Base-by-base conservation (phyloP, 176 grass and related monocot species). In the Olyra latifolia region DNA sequence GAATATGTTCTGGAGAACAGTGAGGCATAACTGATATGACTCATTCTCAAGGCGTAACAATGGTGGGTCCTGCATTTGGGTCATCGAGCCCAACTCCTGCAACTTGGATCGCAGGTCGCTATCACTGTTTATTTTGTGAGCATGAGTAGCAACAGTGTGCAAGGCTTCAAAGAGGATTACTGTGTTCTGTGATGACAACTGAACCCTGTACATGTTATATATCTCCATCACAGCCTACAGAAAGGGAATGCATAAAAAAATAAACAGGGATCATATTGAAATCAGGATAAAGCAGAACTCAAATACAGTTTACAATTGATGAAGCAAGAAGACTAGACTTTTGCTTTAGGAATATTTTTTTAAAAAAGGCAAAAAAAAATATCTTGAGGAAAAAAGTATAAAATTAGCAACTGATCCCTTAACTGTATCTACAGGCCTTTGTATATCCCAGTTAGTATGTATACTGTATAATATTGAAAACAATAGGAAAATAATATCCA, bases 151-250 rank as follows among this genome's bases (percentile, higher is more conserved):
- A 86, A 99, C 90, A 63, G 72, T 58, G 74, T 99, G 97, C 82
- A 99, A 88, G 66, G 97, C 97, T 76, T 96, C 97, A 38, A 99
- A 99, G 60, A 99, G 93, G 66, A 89, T 78, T 70, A 96, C 84
- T 49, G 97, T 99, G 62, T 99, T 93, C 43, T 82, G 89, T 49
- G 87, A 64, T 47, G 97, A 99, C 72, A 99, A 76, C 58, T 89
- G 93, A 79, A 88, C 86, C 87, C 87, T 91, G 76, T 93, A 96
- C 87, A 93, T 96, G 72, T 86, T 91, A 85, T 96, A 96, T 86
- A 99, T 88, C 78, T 99, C 97, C 97, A 99, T 96, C 65, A 99
- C 91, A 75, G 92, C 93, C 93, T 99, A 86, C 87, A 96, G 4
- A 84, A 88, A 77, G 43, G 44, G 75, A 45, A 83, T 29, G 7